phyloP scores from a whole-genome alignment of 2,329 filamentous ascomycete species.

The Fusarium sp. region DNA sequence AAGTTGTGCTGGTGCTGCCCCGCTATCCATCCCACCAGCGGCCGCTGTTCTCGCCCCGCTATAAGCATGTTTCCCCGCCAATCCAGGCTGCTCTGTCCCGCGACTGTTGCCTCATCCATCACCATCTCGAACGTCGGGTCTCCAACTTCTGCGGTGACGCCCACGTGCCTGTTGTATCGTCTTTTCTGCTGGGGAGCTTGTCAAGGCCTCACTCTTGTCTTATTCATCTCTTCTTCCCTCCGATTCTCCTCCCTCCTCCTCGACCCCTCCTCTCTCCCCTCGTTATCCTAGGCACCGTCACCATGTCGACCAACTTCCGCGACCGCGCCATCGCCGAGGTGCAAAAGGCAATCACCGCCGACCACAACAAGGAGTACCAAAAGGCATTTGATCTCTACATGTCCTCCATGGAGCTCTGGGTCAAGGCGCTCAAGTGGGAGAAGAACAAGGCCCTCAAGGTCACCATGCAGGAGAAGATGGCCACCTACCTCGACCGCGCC shows the following conservation, averaged over 20 bases:
- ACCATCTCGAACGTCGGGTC: slow-evolving; percentile 15
- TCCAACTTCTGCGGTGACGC: slow-evolving; percentile 4
- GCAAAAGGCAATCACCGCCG: slow-evolving; percentile 96
- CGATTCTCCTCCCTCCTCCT: neutral
- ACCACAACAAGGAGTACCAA: slow-evolving; percentile 96
- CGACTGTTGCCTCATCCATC: slow-evolving; percentile 40
- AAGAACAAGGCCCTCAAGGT: slow-evolving; percentile 98
- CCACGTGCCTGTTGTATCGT: neutral
- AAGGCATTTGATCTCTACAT: slow-evolving; percentile 98
- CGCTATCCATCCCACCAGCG: slow-evolving; percentile 34
- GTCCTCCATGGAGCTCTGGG: slow-evolving; percentile 95
- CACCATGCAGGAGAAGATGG: slow-evolving; percentile 95
- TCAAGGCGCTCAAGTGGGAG: slow-evolving; percentile 99
- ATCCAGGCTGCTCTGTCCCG: slow-evolving; percentile 41
- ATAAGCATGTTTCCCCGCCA: slow-evolving; percentile 56
- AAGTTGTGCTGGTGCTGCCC: slow-evolving; percentile 40
- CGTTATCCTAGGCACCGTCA: slow-evolving; percentile 46
- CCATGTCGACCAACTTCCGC: slow-evolving; percentile 96
- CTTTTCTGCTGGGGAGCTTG: slow-evolving; percentile 15
- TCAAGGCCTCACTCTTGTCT: neutral
- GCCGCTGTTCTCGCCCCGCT: slow-evolving; percentile 44
- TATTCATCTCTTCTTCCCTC: neutral
- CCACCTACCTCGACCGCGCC: slow-evolving; percentile 97
- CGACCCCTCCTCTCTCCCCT: slow-evolving; percentile 20
- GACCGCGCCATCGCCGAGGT: slow-evolving; percentile 96